Base-by-base conservation (phyloP, 495 filamentous ascomycete genomes). In the Penicillium herquei region DNA sequence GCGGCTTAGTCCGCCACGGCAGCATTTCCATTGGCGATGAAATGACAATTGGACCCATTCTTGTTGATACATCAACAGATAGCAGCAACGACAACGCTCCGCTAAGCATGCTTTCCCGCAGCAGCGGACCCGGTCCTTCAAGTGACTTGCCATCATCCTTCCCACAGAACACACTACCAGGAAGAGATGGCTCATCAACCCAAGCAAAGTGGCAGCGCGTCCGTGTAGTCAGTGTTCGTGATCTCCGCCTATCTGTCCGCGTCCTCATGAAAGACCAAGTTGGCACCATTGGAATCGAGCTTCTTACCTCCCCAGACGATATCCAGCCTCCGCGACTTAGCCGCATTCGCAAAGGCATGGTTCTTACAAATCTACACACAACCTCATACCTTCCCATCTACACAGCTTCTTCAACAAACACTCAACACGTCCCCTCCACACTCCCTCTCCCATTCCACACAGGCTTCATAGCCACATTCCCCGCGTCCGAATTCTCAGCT, bases 211-310 rank as follows among this genome's bases (percentile, higher is more conserved):
- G 90, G 90, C 84, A 87, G 42, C 78, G 74, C 14, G 87, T 90
- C n/a, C 83, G 78, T 17, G 85, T 97, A 45, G 81, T 90, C 45
- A 96, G 91, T 56, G 85, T 97, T 31, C 87, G 95, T 16, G 92
- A 96, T 59, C 78, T 98, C 7, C 83, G 95, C 14, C 77, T 96
- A 6, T 90, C 94, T 0, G 90, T 96, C 3, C 87, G 84, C 44
- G 86, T 78, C 0, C 78, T 98, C 0, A 75, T 82, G 13, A 80
- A 84, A 12, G 94, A 90, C 48, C 91, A 97, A 76, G 93, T 94
- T 2, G 94, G 95, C 2, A 96, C 91, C 2, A 83, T 98, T 26
- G 93, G 92, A 3, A 74, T 97, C 54, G 81, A 88, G 16, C 83
- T 88, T 1, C 70, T 81, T 40, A 55, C 66, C 2, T 58, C 57